A percentile compares a stretch with the other conserved stretches of the same genome.
Conservation (phyloP, 2,329 filamentous ascomycete genomes). For the Ophiocordyceps camponoti-leonardi region DNA sequence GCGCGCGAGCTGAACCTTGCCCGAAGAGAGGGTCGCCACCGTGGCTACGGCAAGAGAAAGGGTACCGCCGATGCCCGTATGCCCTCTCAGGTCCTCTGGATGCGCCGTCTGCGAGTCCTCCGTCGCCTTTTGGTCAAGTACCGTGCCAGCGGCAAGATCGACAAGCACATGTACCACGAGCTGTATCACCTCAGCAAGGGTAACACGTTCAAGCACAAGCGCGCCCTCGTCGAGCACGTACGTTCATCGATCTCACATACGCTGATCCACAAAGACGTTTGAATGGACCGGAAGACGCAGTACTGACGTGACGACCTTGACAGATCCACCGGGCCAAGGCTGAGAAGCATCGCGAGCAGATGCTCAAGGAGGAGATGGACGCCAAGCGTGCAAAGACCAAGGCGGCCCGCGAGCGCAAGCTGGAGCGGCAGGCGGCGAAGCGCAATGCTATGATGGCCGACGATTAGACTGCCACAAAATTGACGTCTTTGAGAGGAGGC, state of each 20-base stretch:
- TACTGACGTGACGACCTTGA: neutral
- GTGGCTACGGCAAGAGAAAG: slow-evolving; percentile 99
- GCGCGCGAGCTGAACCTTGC: slow-evolving; percentile 90
- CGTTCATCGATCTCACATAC: slow-evolving; percentile 22
- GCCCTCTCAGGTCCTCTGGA: slow-evolving; percentile 97
- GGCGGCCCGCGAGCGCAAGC: slow-evolving; percentile 97
- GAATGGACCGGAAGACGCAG: neutral
- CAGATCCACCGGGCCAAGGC: slow-evolving; percentile 99
- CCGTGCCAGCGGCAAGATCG: slow-evolving; percentile 98
- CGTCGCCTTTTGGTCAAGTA: slow-evolving; percentile 99
- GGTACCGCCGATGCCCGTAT: slow-evolving; percentile 99
- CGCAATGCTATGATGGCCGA: slow-evolving; percentile 69
- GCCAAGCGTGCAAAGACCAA: slow-evolving; percentile 99
- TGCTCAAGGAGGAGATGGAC: slow-evolving; percentile 99
- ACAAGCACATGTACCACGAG: slow-evolving; percentile 99
- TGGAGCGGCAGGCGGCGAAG: slow-evolving; percentile 84
- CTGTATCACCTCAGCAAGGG: slow-evolving; percentile 99
- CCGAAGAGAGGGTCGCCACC: slow-evolving; percentile 89
- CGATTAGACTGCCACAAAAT: slow-evolving; percentile 30
- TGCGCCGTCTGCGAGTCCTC: slow-evolving; percentile 98
- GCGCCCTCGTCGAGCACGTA: slow-evolving; percentile 99
- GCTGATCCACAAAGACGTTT: neutral
- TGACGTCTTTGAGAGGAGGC: slow-evolving; percentile 33
- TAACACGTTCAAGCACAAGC: slow-evolving; percentile 99
- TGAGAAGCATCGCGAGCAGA: slow-evolving; percentile 91